Conservation (phyloP, 352 stramenopile genomes). For the Peronospora farinosa region DNA sequence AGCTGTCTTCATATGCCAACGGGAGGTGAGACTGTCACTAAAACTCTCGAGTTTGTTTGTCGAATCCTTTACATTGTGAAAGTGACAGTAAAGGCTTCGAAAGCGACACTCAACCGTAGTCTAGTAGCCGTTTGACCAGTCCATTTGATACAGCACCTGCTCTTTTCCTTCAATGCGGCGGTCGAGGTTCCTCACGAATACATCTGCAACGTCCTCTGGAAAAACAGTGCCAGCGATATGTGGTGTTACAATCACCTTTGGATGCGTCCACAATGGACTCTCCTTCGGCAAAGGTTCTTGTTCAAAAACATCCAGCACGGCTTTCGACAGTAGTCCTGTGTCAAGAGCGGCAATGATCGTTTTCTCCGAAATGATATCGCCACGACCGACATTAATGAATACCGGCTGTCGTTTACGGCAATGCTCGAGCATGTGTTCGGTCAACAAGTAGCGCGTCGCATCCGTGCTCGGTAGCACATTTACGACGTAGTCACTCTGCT, state of each 20-base stretch:
- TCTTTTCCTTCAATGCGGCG: conserved; percentile 28
- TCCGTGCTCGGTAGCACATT: conserved; percentile 77
- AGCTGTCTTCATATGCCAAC: too few species aligned
- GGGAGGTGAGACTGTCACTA: too few species aligned
- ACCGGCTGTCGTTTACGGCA: conserved; percentile 52
- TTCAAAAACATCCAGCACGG: conserved; percentile 56
- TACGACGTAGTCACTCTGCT: conserved; percentile 70
- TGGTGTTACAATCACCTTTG: conserved; percentile 67
- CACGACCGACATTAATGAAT: conserved; percentile 86
- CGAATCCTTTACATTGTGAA: too few species aligned
- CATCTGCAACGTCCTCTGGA: conserved; percentile 59
- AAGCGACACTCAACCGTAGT: not conserved
- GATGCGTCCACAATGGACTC: conserved; percentile 58
- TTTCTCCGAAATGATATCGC: conserved; percentile 65
- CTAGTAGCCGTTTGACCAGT: conserved; percentile 52
- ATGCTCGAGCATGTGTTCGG: conserved; percentile 34
- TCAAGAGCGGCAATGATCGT: conserved; percentile 63
- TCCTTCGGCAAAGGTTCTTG: conserved; percentile 36
- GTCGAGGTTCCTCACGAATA: conserved; percentile 62
- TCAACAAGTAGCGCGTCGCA: conserved; percentile 64
- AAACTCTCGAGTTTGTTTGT: too few species aligned
- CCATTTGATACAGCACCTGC: conserved; percentile 38
- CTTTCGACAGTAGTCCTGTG: conserved; percentile 46
- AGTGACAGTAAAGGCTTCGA: too few species aligned
- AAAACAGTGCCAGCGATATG: conserved; percentile 78